Percentiles rank a stretch among this genome's conserved stretches.
Conservation (phyloP, 73 alveolate species). For the Stentor roeselii region DNA sequence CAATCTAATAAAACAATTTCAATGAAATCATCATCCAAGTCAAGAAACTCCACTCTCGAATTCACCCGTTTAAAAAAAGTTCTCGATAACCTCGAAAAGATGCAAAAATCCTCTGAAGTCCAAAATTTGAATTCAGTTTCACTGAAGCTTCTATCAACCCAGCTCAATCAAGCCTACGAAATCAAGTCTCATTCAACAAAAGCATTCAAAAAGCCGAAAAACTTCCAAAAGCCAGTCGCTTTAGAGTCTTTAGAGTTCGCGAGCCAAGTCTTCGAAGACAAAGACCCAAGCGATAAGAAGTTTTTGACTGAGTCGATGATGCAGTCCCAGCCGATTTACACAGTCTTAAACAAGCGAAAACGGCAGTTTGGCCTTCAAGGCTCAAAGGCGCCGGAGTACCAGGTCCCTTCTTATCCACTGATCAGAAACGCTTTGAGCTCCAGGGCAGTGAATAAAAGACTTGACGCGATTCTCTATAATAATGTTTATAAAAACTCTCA, state of each 20-base stretch:
- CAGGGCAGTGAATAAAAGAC: too few relatives aligned
- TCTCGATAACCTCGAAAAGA: not conserved
- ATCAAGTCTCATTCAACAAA: not conserved
- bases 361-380: slow-evolving; percentile 17
- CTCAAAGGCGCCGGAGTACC: too few relatives aligned
- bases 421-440: too few relatives aligned
- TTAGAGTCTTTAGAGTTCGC: not conserved
- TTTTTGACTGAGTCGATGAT: not conserved
- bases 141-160: not conserved
- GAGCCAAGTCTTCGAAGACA: not conserved
- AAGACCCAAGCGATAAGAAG: not conserved
- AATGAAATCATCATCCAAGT: too few relatives aligned
- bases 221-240: not conserved
- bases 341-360: not conserved
- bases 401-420: too few relatives aligned
- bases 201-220: not conserved
- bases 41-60: too few relatives aligned
- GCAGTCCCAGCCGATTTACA: not conserved
- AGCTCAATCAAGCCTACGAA: not conserved
- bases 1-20: too few relatives aligned
- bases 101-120: not conserved
- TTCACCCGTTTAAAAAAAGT: too few relatives aligned
- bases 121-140: not conserved
- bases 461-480: too few relatives aligned
- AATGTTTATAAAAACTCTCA: too few relatives aligned